A percentile compares a stretch with the other conserved stretches of the same genome.
These are phyloP conservation scores for Corylus avellana DNA, from an alignment of 306 rosid species.

Conservation along the genomic window DNA sequence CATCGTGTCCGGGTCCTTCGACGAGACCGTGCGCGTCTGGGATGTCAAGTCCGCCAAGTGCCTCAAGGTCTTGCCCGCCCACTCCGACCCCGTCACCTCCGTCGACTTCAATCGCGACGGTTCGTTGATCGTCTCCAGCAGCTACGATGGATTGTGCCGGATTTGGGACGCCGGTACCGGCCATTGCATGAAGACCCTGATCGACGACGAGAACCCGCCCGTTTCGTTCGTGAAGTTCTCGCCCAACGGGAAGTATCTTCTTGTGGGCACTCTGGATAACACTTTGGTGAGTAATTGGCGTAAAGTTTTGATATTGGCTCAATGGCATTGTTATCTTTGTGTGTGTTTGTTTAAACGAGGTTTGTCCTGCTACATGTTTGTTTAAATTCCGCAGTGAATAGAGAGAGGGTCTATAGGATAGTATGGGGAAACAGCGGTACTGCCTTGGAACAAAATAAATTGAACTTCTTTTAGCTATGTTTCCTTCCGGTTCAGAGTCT, in stretches of 20 bases:
- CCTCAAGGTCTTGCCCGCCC: constrained; percentile 88
- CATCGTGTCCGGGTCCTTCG: constrained; percentile 93
- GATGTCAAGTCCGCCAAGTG: constrained; percentile 87
- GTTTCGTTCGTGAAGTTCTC: constrained; percentile 92
- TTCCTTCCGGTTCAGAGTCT: background rate
- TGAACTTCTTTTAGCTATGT: background rate
- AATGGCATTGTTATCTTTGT: background rate
- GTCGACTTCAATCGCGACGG: constrained; percentile 92
- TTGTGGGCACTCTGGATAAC: constrained; percentile 93
- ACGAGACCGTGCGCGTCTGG: constrained; percentile 95
- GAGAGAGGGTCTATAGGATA: background rate
- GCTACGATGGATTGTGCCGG: constrained; percentile 93
- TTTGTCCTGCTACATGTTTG: constrained; percentile 9
- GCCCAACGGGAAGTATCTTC: constrained; percentile 82
- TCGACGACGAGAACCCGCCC: constrained; percentile 93
- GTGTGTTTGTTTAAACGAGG: background rate
- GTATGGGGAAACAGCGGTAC: background rate
- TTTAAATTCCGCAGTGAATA: constrained; percentile 10
- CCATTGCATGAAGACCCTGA: constrained; percentile 88
- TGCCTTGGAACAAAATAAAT: background rate
- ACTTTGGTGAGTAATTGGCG: constrained; percentile 53
- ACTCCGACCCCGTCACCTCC: constrained; percentile 93
- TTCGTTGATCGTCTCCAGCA: constrained; percentile 86
- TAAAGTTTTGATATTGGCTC: background rate
- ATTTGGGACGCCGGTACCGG: constrained; percentile 93